Conservation (phyloP, 768 basidiomycete species). For the Auricularia cornea region DNA sequence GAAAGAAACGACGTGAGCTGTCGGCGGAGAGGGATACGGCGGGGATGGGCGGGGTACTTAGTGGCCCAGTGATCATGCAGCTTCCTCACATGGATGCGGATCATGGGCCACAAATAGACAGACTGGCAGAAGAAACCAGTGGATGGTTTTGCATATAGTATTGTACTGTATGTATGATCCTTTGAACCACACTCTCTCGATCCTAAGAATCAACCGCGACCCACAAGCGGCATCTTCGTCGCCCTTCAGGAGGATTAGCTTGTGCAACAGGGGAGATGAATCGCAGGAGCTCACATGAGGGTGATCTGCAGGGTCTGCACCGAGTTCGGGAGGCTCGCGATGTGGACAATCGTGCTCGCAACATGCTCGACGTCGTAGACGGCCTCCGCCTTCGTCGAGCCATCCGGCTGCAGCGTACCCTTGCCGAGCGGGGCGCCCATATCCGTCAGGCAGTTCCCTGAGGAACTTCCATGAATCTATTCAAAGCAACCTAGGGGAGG, state of each 20-base stretch:
- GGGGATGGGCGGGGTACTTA: no score
- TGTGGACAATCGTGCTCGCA: slow-evolving; percentile 59
- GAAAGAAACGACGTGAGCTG: no score
- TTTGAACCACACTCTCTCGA: no score
- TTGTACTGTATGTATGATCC: no score
- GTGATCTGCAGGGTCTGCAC: slow-evolving; percentile 64
- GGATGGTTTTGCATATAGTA: no score
- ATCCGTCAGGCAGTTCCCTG: slow-evolving; percentile 59
- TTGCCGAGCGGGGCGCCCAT: slow-evolving; percentile 40
- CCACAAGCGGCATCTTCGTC: slow-evolving; percentile 37
- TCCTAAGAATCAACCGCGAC: slow-evolving; percentile 27
- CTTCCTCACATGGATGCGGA: no score
- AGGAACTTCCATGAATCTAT: not conserved
- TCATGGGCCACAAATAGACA: no score
- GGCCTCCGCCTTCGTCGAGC: slow-evolving; percentile 44
- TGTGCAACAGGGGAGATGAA: not conserved
- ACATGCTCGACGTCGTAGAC: slow-evolving; percentile 68
- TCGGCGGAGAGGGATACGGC: no score
- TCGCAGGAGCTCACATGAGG: slow-evolving; percentile 54
- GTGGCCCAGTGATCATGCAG: no score
- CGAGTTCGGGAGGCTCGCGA: slow-evolving; percentile 58
- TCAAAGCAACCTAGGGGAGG: no score
- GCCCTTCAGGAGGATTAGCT: slow-evolving; percentile 25
- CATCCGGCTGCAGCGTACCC: slow-evolving; percentile 65
- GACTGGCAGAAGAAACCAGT: no score